Evolutionary conservation across 1,284 basidiomycete species (phyloP), one percentile per base, ranked within the genome.

Genomic region (Fomitopsis schrenkii): DNA sequence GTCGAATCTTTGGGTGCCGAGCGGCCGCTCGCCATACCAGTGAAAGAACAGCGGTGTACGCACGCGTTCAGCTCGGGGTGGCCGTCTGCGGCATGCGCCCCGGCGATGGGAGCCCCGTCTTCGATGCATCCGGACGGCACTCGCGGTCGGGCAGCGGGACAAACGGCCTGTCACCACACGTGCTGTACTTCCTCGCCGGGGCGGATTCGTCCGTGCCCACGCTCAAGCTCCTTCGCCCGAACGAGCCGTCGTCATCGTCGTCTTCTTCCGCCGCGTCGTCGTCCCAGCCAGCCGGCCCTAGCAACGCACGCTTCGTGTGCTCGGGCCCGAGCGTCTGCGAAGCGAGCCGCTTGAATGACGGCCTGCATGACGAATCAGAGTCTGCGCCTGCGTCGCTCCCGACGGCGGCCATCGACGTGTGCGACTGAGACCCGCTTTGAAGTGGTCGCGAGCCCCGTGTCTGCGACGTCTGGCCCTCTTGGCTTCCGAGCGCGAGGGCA

Each of bases 271-370:
- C 67, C 22, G 68, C 73, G 30, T 67, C 65, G 42, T 69, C 68
- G 41, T 72, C 70, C 73, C 72, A 70, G 35, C 72, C 73, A 33
- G 72, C 68, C 26, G 71, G 71, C 2, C 66, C 70, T 10, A 81
- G 72, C 66, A 79, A 66, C 38, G 80, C 78, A 30, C 87, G 75
- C 74, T 90, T 91, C 58, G 79, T 66, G 64, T 79, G 79, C 35
- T 77, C 75, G 4, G 88, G 86, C 1, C 80, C 88, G 5, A 91
- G 73, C 7, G 87, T 87, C 74, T 88, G 86, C 52, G 86, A 88
- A 1, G 89, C 83, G 36, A 89, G 72, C 30, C 90, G 78, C 76
- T 91, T 91, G 71, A 90, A 90, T 33, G 82, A 79, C 14, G 90
- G 89, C 2, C 88, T 74, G 45, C 76, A 67, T 14, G 68, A 67